phyloP scores from a whole-genome alignment of 495 filamentous ascomycete genomes.

The Friedmanniomyces endolithicus region DNA sequence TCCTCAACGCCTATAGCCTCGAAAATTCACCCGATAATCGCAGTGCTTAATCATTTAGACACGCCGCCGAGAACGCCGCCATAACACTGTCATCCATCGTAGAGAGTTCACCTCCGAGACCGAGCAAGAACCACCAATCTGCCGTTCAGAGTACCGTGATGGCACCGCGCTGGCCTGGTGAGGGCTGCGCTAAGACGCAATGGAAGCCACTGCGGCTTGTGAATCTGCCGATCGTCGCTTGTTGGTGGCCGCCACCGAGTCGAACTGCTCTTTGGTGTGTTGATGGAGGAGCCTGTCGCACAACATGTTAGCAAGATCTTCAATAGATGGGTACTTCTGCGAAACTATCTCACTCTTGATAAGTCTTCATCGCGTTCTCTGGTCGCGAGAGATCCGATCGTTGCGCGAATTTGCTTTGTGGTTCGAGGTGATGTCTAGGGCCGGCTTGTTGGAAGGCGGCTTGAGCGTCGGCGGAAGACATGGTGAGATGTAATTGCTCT shows the following conservation, averaged over 20 bases:
- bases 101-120: no score
- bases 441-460: conserved; percentile 19
- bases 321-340: not conserved
- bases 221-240: conserved; percentile 9
- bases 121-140: no score
- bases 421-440: conserved; percentile 19
- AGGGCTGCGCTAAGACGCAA: conserved; percentile 10
- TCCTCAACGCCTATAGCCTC: no score
- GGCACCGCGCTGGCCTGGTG: no score
- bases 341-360: conserved; percentile 22
- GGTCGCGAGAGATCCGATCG: conserved; percentile 23
- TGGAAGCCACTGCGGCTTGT: not conserved
- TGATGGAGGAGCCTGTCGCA: conserved; percentile 21
- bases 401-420: conserved; percentile 26
- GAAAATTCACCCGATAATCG: no score
- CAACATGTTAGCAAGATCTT: not conserved
- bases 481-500: not conserved
- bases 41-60: no score
- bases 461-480: conserved; percentile 18
- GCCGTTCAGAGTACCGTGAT: no score
- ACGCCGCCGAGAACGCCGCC: no score
- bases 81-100: no score
- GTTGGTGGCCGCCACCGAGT: conserved; percentile 14
- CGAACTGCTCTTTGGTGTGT: conserved; percentile 24
- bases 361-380: conserved; percentile 24